A percentile compares a stretch with the other conserved stretches of the same genome.
phyloP scores from a whole-genome alignment of 306 rosid genomes.

The Luffa aegyptiaca region DNA sequence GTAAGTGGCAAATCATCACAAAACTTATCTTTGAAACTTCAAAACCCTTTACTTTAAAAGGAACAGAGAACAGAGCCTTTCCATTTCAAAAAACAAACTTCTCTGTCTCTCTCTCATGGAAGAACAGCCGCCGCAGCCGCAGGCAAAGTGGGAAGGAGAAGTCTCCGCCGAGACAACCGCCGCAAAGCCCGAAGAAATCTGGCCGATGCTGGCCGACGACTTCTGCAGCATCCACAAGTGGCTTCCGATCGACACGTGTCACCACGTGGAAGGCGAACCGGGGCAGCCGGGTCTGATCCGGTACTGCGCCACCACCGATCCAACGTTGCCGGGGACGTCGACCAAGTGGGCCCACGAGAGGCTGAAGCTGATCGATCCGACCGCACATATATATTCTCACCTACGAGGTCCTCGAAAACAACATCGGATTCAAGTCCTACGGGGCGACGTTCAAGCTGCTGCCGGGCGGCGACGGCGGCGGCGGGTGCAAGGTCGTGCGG shows the following conservation, averaged over 20 bases:
- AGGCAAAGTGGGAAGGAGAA: slow-evolving; percentile 34
- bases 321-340: not conserved
- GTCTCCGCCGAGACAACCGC: slow-evolving; percentile 11
- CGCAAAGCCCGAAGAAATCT: not conserved
- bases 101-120: slow-evolving; percentile 9
- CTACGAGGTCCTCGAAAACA: slow-evolving; percentile 29
- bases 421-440: slow-evolving; percentile 35
- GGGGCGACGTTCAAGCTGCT: slow-evolving; percentile 26
- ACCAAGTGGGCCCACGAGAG: slow-evolving; percentile 4
- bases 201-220: slow-evolving; percentile 28
- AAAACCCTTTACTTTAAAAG: too few species aligned
- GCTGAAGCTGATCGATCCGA: slow-evolving; percentile 22
- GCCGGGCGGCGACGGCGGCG: not conserved
- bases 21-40: too few species aligned
- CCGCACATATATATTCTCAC: slow-evolving; percentile 18
- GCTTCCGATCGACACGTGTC: slow-evolving; percentile 34
- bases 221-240: slow-evolving; percentile 41
- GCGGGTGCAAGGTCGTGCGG: slow-evolving; percentile 47
- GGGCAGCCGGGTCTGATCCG: slow-evolving; percentile 46
- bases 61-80: too few species aligned
- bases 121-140: not conserved
- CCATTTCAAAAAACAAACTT: too few species aligned
- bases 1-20: too few species aligned
- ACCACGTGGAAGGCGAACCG: slow-evolving; percentile 23
- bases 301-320: slow-evolving; percentile 21